A percentile compares a stretch with the other conserved stretches of the same genome.
Conservation (phyloP, 2,329 filamentous ascomycete genomes). For the Aspergillus sp. region DNA sequence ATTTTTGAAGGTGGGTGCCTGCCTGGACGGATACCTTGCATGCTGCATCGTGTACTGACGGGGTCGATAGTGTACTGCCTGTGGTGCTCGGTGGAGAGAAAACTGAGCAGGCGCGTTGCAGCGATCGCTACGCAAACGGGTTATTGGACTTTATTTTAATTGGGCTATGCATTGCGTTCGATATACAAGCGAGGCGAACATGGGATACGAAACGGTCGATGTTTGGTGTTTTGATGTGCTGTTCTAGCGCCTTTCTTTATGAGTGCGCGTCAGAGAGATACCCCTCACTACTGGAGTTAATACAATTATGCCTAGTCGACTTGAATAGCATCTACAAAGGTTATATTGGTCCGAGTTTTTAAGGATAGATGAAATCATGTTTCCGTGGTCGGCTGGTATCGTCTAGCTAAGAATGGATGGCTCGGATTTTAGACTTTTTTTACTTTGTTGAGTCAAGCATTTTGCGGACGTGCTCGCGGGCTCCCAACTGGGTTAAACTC, state of each 20-base stretch:
- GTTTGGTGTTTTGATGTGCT: constrained; percentile 1
- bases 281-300: constrained; percentile 2
- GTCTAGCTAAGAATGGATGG: background rate
- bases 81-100: constrained; percentile 50
- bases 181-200: constrained; percentile 10
- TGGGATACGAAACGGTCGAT: constrained; percentile 10
- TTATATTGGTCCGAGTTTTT: background rate
- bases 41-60: constrained; percentile 19
- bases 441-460: background rate
- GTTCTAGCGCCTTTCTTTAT: background rate
- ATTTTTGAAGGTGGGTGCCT: constrained; percentile 73
- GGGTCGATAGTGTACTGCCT: constrained; percentile 44
- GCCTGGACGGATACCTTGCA: constrained; percentile 17
- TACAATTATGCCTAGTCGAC: background rate
- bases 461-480: background rate
- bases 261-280: background rate
- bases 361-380: background rate
- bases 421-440: constrained; percentile 1
- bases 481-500: background rate
- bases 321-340: background rate
- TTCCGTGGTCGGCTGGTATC: background rate
- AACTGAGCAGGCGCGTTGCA: constrained; percentile 34
- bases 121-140: background rate
- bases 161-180: background rate
- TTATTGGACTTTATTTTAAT: background rate